Conservation (phyloP, 1,284 basidiomycete species). For the Chiua sp. region DNA sequence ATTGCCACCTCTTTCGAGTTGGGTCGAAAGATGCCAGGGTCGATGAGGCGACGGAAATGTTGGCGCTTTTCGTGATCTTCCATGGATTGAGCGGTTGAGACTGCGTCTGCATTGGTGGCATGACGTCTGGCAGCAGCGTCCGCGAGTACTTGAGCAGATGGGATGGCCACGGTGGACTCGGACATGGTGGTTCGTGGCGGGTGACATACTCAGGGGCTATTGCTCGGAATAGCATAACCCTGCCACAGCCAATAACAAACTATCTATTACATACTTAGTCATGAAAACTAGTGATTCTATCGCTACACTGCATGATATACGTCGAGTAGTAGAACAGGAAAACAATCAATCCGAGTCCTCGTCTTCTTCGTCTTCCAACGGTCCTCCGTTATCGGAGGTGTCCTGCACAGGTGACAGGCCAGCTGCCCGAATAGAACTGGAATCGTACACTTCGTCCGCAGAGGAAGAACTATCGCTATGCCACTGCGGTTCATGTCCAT, state of each 20-base stretch:
- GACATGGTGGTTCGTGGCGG: constrained; percentile 18
- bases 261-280: too few species aligned
- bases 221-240: not conserved
- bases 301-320: constrained; percentile 14
- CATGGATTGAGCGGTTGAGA: constrained; percentile 48
- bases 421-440: constrained; percentile 27
- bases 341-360: constrained; percentile 23
- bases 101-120: constrained; percentile 30
- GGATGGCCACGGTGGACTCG: too few species aligned
- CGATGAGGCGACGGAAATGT: constrained; percentile 72
- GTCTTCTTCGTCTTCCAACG: constrained; percentile 21
- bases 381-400: constrained; percentile 22
- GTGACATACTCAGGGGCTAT: constrained; percentile 16
- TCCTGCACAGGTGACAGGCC: constrained; percentile 10
- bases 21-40: constrained; percentile 76
- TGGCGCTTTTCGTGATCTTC: constrained; percentile 69
- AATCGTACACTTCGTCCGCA: constrained; percentile 48
- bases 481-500: constrained; percentile 50
- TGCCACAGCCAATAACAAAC: too few species aligned
- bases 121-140: constrained; percentile 53
- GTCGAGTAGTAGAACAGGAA: not conserved
- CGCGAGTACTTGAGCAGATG: constrained; percentile 37
- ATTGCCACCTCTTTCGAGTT: constrained; percentile 66
- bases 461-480: constrained; percentile 70
- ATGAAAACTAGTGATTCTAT: constrained; percentile 1